Conservation (phyloP, 306 rosid genomes). For the Fagus sylvatica region DNA sequence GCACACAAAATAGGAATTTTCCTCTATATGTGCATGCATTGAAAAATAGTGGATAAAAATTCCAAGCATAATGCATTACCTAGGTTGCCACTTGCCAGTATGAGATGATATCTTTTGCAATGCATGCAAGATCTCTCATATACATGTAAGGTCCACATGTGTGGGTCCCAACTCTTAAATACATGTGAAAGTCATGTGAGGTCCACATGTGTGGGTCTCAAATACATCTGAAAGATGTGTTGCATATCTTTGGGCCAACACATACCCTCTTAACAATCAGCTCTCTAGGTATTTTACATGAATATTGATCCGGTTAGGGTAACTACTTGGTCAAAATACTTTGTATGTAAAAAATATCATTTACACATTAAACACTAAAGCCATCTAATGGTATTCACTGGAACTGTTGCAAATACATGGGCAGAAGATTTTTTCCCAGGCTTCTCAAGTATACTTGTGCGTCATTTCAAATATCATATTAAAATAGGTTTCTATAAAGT, state of each 20-base stretch:
- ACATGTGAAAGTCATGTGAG: too few relatives aligned
- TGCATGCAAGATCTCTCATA: too few relatives aligned
- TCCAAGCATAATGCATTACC: neutral
- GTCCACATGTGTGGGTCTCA: too few relatives aligned
- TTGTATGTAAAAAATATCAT: neutral
- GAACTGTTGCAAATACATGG: neutral
- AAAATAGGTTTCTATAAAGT: neutral
- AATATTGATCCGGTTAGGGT: neutral
- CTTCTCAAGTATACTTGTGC: neutral
- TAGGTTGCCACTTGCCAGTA: too few relatives aligned
- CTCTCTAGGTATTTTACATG: neutral
- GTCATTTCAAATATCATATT: neutral
- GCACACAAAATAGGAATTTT: neutral
- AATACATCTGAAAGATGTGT: too few relatives aligned
- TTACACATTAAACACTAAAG: neutral
- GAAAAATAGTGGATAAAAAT: neutral
- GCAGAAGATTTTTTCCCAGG: neutral
- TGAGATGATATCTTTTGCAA: too few relatives aligned
- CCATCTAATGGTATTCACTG: neutral
- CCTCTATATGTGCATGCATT: neutral
- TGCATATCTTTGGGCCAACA: neutral
- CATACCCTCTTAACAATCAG: neutral
- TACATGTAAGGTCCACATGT: too few relatives aligned
- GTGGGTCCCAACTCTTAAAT: too few relatives aligned
- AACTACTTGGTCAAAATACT: neutral